Percentiles rank a stretch among this genome's conserved stretches.
Evolutionary conservation across 1,139 yeast genomes (phyloP).

Genomic region (Saccharomyces hybrid): DNA sequence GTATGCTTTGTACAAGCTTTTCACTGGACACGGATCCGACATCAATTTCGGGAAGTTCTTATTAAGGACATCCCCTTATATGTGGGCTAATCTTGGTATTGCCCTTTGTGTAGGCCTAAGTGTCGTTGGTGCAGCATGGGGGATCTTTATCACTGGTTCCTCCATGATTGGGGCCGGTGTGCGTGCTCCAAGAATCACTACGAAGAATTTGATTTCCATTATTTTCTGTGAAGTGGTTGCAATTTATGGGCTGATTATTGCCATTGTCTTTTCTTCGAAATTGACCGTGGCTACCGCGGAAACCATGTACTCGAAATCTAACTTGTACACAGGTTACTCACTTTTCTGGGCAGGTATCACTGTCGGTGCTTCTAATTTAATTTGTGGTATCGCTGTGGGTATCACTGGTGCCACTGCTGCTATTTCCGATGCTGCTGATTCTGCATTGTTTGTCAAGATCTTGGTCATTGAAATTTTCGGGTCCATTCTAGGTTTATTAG

Average conservation of each 20-base stretch:
- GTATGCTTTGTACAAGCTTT: conserved; percentile 53
- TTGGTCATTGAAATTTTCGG: conserved; percentile 97
- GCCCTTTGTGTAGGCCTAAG: conserved; percentile 89
- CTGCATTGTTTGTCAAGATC: conserved; percentile 89
- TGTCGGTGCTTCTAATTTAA: conserved; percentile 85
- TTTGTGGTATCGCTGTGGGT: conserved; percentile 97
- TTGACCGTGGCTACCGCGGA: conserved; percentile 60
- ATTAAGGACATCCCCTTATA: conserved; percentile 81
- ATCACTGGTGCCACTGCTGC: conserved; percentile 98
- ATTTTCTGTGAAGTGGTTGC: conserved; percentile 99
- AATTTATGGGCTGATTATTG: conserved; percentile 94
- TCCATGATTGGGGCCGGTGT: conserved; percentile 97
- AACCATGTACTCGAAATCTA: conserved; percentile 64
- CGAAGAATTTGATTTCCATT: conserved; percentile 91
- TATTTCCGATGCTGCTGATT: conserved; percentile 94
- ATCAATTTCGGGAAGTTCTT: conserved; percentile 88
- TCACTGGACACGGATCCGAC: conserved; percentile 85
- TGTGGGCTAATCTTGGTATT: conserved; percentile 95
- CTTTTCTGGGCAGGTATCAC: conserved; percentile 98
- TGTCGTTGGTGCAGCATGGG: conserved; percentile 99
- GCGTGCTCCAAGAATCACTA: conserved; percentile 92
- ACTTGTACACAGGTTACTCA: conserved; percentile 87
- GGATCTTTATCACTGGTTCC: conserved; percentile 92
- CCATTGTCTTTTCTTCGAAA: conserved; percentile 92
- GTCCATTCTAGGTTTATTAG: conserved; percentile 87